phyloP scores from a whole-genome alignment of 2,329 filamentous ascomycete species.

The Alternaria gaisen region DNA sequence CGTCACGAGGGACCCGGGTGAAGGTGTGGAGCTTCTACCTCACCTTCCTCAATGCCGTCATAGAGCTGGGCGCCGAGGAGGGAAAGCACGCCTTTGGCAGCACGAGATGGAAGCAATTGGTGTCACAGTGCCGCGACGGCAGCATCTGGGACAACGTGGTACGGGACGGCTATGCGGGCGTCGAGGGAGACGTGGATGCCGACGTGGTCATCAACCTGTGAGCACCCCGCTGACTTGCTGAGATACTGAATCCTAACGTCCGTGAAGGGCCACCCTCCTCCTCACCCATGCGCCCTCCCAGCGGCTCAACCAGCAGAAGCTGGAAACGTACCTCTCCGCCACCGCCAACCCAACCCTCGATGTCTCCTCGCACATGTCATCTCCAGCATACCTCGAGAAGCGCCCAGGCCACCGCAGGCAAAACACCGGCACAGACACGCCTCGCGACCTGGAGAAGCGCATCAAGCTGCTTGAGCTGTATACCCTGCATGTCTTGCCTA shows the following conservation, averaged over 20 bases:
- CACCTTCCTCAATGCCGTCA: constrained; percentile 87
- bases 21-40: constrained; percentile 99
- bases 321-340: constrained; percentile 88
- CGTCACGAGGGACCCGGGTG: constrained; percentile 82
- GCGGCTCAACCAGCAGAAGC: constrained; percentile 80
- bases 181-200: constrained; percentile 89
- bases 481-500: constrained; percentile 90
- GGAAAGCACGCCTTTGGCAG: constrained; percentile 88
- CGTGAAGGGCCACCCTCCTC: constrained; percentile 79
- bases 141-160: constrained; percentile 95
- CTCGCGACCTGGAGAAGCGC: constrained; percentile 81
- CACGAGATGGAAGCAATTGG: constrained; percentile 83
- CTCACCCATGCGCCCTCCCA: constrained; percentile 90
- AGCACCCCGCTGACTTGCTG: constrained; percentile 40
- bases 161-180: constrained; percentile 83
- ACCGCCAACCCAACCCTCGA: constrained; percentile 77
- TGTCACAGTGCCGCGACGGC: constrained; percentile 85
- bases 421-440: constrained; percentile 76
- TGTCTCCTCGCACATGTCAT: constrained; percentile 70
- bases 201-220: constrained; percentile 93
- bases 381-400: constrained; percentile 47
- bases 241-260: constrained; percentile 6
- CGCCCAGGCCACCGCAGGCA: constrained; percentile 41
- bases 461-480: constrained; percentile 96
- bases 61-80: constrained; percentile 88